A percentile compares a stretch with the other conserved stretches of the same genome.
phyloP scores from a whole-genome alignment of 1,139 yeast species.

The Yamadazyma conglobata region DNA sequence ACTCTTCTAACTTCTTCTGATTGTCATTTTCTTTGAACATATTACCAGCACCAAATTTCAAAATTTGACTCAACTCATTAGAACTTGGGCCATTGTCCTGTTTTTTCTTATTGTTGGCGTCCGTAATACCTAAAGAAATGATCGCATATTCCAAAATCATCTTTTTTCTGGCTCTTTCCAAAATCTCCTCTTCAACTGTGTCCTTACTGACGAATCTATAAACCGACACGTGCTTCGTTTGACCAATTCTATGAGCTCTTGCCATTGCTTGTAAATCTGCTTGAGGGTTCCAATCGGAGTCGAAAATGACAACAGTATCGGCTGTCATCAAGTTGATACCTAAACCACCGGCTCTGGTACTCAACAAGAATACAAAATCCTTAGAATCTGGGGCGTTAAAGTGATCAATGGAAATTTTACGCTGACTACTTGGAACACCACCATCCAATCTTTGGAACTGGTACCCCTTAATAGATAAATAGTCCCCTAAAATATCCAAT shows the following conservation, averaged over 20 bases:
- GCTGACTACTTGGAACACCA: constrained; percentile 89
- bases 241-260: constrained; percentile 98
- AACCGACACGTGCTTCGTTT: constrained; percentile 94
- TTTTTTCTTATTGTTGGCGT: constrained; percentile 44
- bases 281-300: constrained; percentile 99
- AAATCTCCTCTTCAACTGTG: constrained; percentile 94
- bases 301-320: constrained; percentile 95
- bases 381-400: constrained; percentile 91
- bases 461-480: constrained; percentile 83
- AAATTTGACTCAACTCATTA: constrained; percentile 84
- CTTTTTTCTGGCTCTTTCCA: constrained; percentile 95
- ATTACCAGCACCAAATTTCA: constrained; percentile 97
- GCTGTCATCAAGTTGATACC: constrained; percentile 99
- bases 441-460: constrained; percentile 94
- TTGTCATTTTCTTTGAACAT: constrained; percentile 93
- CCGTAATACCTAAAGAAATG: constrained; percentile 92
- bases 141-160: constrained; percentile 98
- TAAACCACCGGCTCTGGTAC: constrained; percentile 98
- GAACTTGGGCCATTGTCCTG: constrained; percentile 67
- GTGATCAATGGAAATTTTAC: constrained; percentile 94
- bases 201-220: constrained; percentile 96
- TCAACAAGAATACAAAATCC: constrained; percentile 85
- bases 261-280: constrained; percentile 99
- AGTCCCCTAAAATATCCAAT: constrained; percentile 93
- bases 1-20: constrained; percentile 91